Conservation (phyloP, 306 rosid genomes). For the Fragaria ananassa region DNA sequence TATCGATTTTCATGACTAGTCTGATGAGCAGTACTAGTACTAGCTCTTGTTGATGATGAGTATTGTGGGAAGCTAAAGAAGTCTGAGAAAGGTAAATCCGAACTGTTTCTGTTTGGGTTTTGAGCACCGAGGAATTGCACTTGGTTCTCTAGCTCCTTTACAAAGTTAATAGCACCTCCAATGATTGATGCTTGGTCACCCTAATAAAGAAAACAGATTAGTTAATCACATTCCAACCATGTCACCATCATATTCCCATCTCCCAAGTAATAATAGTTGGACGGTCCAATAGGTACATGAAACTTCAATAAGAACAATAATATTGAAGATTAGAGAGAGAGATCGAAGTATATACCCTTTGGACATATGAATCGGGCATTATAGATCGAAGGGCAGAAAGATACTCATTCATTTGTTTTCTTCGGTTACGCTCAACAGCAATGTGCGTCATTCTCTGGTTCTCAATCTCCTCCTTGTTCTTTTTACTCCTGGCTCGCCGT, state of each 20-base stretch:
- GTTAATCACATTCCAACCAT: not conserved
- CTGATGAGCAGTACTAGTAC: constrained; percentile 21
- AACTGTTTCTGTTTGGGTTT: constrained; percentile 22
- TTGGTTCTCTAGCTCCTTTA: constrained; percentile 84
- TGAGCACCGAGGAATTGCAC: constrained; percentile 57
- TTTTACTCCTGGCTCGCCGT: constrained; percentile 56
- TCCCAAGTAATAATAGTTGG: not conserved
- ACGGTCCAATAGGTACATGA: not conserved
- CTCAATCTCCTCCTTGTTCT: constrained; percentile 89
- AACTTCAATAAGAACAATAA: not conserved
- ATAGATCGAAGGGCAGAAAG: constrained; percentile 85
- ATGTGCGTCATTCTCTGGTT: constrained; percentile 98
- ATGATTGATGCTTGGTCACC: constrained; percentile 94
- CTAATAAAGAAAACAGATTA: constrained; percentile 29
- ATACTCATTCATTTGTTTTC: constrained; percentile 92
- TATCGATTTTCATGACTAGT: constrained; percentile 18
- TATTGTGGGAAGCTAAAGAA: constrained; percentile 90
- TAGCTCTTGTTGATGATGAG: constrained; percentile 33
- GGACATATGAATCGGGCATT: constrained; percentile 89
- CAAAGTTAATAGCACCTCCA: constrained; percentile 90
- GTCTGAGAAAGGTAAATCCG: constrained; percentile 62
- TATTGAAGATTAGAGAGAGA: not conserved
- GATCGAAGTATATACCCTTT: constrained; percentile 61
- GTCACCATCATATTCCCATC: not conserved
- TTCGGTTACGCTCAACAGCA: constrained; percentile 88